Evolutionary conservation across 768 basidiomycete species (phyloP).

Genomic region (Boletus patriciae): DNA sequence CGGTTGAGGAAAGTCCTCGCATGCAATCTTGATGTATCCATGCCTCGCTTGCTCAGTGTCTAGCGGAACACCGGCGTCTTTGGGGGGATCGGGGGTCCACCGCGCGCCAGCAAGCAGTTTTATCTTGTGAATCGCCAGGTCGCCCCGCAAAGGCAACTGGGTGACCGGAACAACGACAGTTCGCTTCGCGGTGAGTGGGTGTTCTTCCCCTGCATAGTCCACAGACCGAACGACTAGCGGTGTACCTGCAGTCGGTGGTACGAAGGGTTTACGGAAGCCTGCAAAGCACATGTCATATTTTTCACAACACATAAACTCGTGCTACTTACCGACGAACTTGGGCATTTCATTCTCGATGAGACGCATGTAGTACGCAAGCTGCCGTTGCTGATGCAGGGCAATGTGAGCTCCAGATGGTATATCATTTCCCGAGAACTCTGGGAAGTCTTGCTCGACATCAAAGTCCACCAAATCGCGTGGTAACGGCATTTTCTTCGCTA

Average conservation of each 20-base stretch:
- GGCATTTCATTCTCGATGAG: conserved; percentile 89
- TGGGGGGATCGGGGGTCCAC: conserved; percentile 76
- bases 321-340: conserved; percentile 71
- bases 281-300: conserved; percentile 6
- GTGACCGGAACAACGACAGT: conserved; percentile 74
- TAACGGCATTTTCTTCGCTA: conserved; percentile 34
- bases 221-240: conserved; percentile 74
- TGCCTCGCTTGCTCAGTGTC: conserved; percentile 51
- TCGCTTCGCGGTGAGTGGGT: conserved; percentile 71
- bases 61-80: conserved; percentile 57
- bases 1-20: conserved; percentile 80
- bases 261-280: conserved; percentile 84
- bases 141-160: conserved; percentile 60
- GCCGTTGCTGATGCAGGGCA: conserved; percentile 70
- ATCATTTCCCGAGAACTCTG: conserved; percentile 49
- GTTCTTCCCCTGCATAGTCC: conserved; percentile 74
- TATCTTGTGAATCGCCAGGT: conserved; percentile 76
- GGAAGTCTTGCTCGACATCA: conserved; percentile 38
- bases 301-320: conserved; percentile 5
- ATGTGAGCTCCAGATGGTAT: conserved; percentile 69
- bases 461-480: conserved; percentile 39
- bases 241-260: conserved; percentile 55
- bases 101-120: conserved; percentile 87
- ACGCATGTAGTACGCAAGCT: conserved; percentile 74
- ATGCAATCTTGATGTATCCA: conserved; percentile 88